phyloP scores from a whole-genome alignment of 345 rosid genomes.

The Salix udensis region DNA sequence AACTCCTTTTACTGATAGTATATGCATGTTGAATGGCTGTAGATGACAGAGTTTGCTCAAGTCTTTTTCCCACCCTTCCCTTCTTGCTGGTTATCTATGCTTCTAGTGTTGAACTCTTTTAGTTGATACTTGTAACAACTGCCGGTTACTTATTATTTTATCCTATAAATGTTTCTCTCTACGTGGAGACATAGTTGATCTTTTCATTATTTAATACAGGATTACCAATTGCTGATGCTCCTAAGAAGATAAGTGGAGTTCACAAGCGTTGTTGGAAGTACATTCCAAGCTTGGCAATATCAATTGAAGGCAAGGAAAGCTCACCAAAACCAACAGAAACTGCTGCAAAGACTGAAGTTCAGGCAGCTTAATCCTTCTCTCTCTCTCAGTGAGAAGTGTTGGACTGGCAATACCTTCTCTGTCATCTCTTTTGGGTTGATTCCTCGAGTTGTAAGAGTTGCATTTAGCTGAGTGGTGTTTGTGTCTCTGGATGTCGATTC shows the following conservation, averaged over 20 bases:
- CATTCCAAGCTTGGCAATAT: slow-evolving; percentile 50
- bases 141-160: not conserved
- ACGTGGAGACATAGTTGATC: slow-evolving; percentile 2
- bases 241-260: slow-evolving; percentile 88
- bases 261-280: slow-evolving; percentile 93
- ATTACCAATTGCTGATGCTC: slow-evolving; percentile 57
- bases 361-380: slow-evolving; percentile 46
- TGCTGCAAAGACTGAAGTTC: slow-evolving; percentile 36
- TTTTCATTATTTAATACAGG: slow-evolving; percentile 41
- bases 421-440: not conserved
- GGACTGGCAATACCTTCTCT: slow-evolving; percentile 6
- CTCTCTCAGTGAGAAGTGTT: not conserved
- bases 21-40: not conserved
- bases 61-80: not conserved
- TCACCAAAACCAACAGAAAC: slow-evolving; percentile 33
- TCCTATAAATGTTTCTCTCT: not conserved
- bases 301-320: slow-evolving; percentile 19
- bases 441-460: slow-evolving; percentile 6
- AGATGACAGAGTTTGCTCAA: not conserved
- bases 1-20: not conserved
- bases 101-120: not conserved
- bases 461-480: not conserved
- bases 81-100: not conserved
- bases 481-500: not conserved
- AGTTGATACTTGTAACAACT: not conserved